Conservation (phyloP, 441 rosid species). For the Pelargonium fulgidum region DNA sequence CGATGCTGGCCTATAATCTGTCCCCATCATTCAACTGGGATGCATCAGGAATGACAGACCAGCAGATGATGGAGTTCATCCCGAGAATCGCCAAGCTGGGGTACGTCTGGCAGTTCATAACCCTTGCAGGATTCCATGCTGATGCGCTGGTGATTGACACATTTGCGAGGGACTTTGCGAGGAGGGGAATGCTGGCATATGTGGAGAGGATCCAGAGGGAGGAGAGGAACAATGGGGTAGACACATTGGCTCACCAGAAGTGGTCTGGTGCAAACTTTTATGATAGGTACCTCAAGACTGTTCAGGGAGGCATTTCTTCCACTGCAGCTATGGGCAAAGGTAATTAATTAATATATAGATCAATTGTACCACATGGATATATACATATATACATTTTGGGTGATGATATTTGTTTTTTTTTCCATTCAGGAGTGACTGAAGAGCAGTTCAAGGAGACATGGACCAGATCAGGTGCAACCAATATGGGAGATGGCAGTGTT, state of each 20-base stretch:
- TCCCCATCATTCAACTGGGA: slow-evolving; percentile 97
- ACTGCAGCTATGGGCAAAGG: slow-evolving; percentile 99
- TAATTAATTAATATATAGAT: slow-evolving; percentile 9
- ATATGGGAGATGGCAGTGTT: slow-evolving; percentile 39
- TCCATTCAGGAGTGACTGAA: slow-evolving; percentile 66
- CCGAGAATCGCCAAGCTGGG: slow-evolving; percentile 75
- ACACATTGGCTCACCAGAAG: slow-evolving; percentile 89
- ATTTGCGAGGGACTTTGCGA: slow-evolving; percentile 65
- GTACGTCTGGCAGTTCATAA: slow-evolving; percentile 89
- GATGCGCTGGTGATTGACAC: slow-evolving; percentile 80
- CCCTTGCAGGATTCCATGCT: slow-evolving; percentile 86
- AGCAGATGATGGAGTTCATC: slow-evolving; percentile 76
- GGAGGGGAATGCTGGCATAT: slow-evolving; percentile 84
- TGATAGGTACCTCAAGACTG: slow-evolving; percentile 78
- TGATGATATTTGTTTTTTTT: no score
- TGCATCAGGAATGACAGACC: slow-evolving; percentile 76
- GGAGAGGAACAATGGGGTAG: slow-evolving; percentile 83
- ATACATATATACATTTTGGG: no score
- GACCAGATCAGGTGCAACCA: slow-evolving; percentile 56
- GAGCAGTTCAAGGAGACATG: slow-evolving; percentile 91
- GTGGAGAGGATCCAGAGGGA: slow-evolving; percentile 95
- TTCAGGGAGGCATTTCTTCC: slow-evolving; percentile 91
- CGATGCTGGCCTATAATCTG: slow-evolving; percentile 81
- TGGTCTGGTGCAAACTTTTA: slow-evolving; percentile 92
- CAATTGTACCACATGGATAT: background rate